Percentiles rank a stretch among this genome's conserved stretches.
Conservation (phyloP, 179 eudicot species). For the Spergularia azorica region DNA sequence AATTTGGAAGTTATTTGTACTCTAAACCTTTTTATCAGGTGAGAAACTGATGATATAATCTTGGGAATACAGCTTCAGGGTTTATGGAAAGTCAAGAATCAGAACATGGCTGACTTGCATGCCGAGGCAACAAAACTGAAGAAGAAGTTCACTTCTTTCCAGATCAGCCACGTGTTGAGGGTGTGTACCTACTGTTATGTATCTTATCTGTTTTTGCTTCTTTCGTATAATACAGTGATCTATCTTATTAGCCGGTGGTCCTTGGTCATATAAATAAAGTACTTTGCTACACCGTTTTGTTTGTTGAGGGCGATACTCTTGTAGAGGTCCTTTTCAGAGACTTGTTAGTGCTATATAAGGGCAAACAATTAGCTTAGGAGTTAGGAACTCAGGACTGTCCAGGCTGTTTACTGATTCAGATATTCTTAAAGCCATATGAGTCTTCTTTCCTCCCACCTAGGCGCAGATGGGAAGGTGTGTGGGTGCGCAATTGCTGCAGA, state of each 20-base stretch:
- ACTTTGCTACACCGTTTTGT: not conserved
- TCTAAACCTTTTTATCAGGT: not conserved
- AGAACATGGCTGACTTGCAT: slow-evolving; percentile 46
- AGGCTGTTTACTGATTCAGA: no score
- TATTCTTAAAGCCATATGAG: no score
- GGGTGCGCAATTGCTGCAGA: not conserved
- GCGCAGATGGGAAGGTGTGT: no score
- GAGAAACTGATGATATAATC: slow-evolving; percentile 8
- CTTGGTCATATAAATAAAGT: not conserved
- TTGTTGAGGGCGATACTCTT: not conserved
- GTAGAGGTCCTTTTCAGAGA: no score
- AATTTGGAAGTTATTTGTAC: not conserved
- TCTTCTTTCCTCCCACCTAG: no score
- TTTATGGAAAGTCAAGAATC: slow-evolving; percentile 57
- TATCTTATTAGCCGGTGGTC: not conserved
- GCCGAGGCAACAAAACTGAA: slow-evolving; percentile 57
- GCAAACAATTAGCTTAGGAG: no score
- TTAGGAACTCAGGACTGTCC: no score
- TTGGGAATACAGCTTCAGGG: slow-evolving; percentile 52
- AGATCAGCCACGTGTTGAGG: slow-evolving; percentile 69
- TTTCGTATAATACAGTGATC: not conserved
- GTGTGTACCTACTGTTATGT: slow-evolving; percentile 35
- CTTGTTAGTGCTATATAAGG: no score
- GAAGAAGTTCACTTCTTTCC: slow-evolving; percentile 52
- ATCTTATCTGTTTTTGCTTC: not conserved